phyloP scores from a whole-genome alignment of 805 yeast genomes.

The Priceomyces haplophilus region DNA sequence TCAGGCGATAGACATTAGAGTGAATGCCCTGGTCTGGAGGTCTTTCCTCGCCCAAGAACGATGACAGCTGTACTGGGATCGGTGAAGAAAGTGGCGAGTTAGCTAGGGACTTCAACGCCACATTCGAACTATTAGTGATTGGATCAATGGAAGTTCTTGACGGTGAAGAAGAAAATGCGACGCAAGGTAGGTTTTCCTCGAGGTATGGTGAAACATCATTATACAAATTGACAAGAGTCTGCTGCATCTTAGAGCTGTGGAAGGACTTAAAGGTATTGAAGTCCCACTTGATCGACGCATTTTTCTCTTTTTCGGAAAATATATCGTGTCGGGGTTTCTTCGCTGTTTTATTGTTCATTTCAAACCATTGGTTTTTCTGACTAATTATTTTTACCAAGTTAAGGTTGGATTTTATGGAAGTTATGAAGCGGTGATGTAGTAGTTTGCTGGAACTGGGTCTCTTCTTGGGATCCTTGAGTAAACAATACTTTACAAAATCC shows the following conservation, averaged over 20 bases:
- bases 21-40: background rate
- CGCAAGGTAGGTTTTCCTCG: background rate
- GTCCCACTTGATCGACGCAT: conserved; percentile 14
- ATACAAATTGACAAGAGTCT: conserved; percentile 7
- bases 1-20: background rate
- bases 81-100: conserved; percentile 1
- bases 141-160: background rate
- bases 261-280: conserved; percentile 14
- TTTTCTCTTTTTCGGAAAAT: conserved; percentile 3
- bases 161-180: background rate
- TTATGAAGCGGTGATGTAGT: conserved; percentile 52
- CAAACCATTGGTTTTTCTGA: conserved; percentile 36
- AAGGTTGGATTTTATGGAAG: conserved; percentile 29
- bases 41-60: background rate
- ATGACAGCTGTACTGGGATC: background rate
- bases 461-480: conserved; percentile 59
- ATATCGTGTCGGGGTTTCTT: conserved; percentile 9
- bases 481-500: conserved; percentile 64
- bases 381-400: conserved; percentile 37
- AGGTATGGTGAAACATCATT: conserved; percentile 4
- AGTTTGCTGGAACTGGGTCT: conserved; percentile 64
- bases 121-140: conserved; percentile 1
- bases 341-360: conserved; percentile 14
- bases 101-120: conserved; percentile 6
- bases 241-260: conserved; percentile 10